Base-by-base conservation (phyloP, 306 rosid species). In the Prunus mongolica region DNA sequence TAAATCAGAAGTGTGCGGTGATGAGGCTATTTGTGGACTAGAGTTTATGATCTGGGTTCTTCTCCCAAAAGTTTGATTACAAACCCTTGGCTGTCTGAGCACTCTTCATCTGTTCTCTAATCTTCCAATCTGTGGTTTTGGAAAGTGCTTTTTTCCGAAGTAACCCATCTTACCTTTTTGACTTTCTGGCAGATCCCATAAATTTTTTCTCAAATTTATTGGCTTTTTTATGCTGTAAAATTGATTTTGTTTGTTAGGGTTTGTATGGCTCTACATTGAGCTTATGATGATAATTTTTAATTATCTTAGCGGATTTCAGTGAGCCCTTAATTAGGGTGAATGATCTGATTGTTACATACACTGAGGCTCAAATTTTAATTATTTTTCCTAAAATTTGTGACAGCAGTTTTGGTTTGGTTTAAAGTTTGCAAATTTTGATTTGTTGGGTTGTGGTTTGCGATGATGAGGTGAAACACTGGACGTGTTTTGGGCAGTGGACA, bases 31-130 rank as follows among this genome's bases (percentile, higher is more conserved):
- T 63, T 65, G 80, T 90, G 96, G 96, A 90, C 95, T 92, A 89
- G 93, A 95, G 96, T 95, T 86, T 95, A 94, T 92, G 97, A 95
- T 92, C 80, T 84, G 92, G 95, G 89, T 24, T 73, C 77, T 25
- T 60, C 46, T 65, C 91, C 72, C 89, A 52, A 86, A 63, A 92
- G 46, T 56, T 63, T 92, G 97, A 90, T 88, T 92, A 22, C 30
- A 85, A 84, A 82, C 97, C 97, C 96, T 92, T 92, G 99, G 97
- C 97, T 95, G 97, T 95, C 97, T 87, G 96, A 92, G 99, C 98
- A 86, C 93, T 60, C 54, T 34, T 5, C 34, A 1, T 7, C 28
- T 41, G 12, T 28, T 16, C 25, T 57, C 30, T 3, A 5, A 34
- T 67, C n/a, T 41, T 2, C 22, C 46, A 16, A 62, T 24, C 22